A percentile compares a stretch with the other conserved stretches of the same genome.
Evolutionary conservation across 441 rosid genomes (phyloP).

Genomic region (Jatropha podagrica): DNA sequence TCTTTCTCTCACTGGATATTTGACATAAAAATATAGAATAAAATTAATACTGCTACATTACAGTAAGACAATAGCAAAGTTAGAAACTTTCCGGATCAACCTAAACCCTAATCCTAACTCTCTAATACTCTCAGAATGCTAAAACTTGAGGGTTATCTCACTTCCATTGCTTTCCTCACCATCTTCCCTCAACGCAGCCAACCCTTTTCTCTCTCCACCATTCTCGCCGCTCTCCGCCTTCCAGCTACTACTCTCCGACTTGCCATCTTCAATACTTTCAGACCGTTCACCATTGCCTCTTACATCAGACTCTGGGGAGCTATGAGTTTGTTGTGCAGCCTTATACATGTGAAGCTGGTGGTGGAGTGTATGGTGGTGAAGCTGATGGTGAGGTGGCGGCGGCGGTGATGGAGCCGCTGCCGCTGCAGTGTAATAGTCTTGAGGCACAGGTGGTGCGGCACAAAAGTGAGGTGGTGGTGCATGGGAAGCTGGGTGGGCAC

Average conservation of each 20-base stretch:
- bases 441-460: slow-evolving; percentile 50
- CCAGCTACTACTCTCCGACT: slow-evolving; percentile 85
- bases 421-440: slow-evolving; percentile 58
- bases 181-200: slow-evolving; percentile 68
- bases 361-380: slow-evolving; percentile 32
- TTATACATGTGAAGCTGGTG: slow-evolving; percentile 65
- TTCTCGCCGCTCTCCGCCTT: slow-evolving; percentile 56
- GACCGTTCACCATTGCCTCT: slow-evolving; percentile 57
- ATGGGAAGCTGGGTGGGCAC: slow-evolving; percentile 46
- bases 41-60: slow-evolving; percentile 6
- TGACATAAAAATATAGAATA: slow-evolving; percentile 20
- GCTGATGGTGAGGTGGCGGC: slow-evolving; percentile 37
- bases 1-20: slow-evolving; percentile 15
- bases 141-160: slow-evolving; percentile 75
- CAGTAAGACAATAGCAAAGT: not conserved
- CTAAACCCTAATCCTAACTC: slow-evolving; percentile 33
- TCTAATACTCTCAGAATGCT: slow-evolving; percentile 25
- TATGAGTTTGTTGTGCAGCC: slow-evolving; percentile 44
- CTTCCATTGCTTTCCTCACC: slow-evolving; percentile 82
- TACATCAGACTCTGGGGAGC: slow-evolving; percentile 53
- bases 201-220: slow-evolving; percentile 59
- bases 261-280: slow-evolving; percentile 84
- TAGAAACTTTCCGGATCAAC: slow-evolving; percentile 18
- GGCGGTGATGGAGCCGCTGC: slow-evolving; percentile 21
- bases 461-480: slow-evolving; percentile 62